Evolutionary conservation across 768 basidiomycete genomes (phyloP), one percentile per base, ranked within the genome.

Genomic region (Chalciporus piperatus): DNA sequence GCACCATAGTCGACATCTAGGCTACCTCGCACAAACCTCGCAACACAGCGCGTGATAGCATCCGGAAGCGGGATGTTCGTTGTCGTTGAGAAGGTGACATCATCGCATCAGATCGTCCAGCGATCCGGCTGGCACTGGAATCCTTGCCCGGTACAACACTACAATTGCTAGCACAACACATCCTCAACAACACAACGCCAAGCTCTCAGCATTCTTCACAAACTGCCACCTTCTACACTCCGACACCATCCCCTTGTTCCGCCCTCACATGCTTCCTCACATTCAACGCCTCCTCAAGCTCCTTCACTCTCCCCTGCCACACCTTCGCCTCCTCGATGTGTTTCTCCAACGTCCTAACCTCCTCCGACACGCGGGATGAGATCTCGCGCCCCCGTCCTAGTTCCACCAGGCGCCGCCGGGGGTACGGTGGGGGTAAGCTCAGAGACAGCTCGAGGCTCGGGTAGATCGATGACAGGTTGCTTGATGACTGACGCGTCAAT

Each of bases 381-480:
- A 47, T 68, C 51, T 17, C 41, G 42, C 7, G 58, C 57, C 6
- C 38, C 47, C 2, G 52, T 43, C 25, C 35, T 47, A 17, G 35
- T 37, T 7, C 28, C 47, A 19, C 20, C 48, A 7, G 47, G 23
- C 0, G 47, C 49, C 45, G 45, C 49, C 28, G 41, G 45, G 19
- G 17, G 16, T 20, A 16, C 16, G 30, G 30, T 12, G 8, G n/a
- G n/a, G n/a, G 16, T 37, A 6, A 37, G 16, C 35, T 41, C 27
- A 5, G 5, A 9, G 14, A 35, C 7, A 8, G 3, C 12, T 3
- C 41, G 35, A 1, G 19, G 25, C 22, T 28, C 32, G 10, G 43
- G n/a, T n/a, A 56, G 92, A 94, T 41, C 80, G 92, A 63, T 80
- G 89, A 62, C 87, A 91, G 33, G 16, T 42, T 45, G 30, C 7